These are phyloP conservation scores for Exophiala lecanii-corni DNA, from an alignment of 2,329 filamentous ascomycete genomes.

Conservation along the genomic window DNA sequence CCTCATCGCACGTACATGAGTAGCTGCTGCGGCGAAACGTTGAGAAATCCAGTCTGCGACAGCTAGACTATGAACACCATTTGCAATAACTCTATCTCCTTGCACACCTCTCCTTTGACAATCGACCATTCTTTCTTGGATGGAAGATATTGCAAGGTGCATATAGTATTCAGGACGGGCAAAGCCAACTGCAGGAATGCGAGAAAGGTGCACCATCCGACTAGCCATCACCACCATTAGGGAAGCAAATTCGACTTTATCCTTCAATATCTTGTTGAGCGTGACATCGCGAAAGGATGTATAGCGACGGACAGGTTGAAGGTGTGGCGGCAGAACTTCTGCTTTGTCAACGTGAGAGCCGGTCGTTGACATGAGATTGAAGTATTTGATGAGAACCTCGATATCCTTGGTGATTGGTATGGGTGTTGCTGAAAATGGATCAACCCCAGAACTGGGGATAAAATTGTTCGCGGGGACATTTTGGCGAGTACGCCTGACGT, in stretches of 20 bases:
- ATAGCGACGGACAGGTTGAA: slow-evolving; percentile 9
- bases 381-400: slow-evolving; percentile 11
- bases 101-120: slow-evolving; percentile 5
- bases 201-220: slow-evolving; percentile 9
- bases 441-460: slow-evolving; percentile 9
- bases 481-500: not conserved
- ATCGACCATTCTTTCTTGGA: slow-evolving; percentile 9
- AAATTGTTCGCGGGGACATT: slow-evolving; percentile 6
- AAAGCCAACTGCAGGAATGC: slow-evolving; percentile 2
- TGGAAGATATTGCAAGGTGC: slow-evolving; percentile 2
- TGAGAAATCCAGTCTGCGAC: slow-evolving; percentile 10
- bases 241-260: slow-evolving; percentile 1
- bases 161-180: slow-evolving; percentile 7
- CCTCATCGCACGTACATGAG: slow-evolving; percentile 4
- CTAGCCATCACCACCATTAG: slow-evolving; percentile 9
- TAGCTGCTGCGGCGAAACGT: slow-evolving; percentile 7
- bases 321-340: slow-evolving; percentile 11
- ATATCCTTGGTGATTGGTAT: slow-evolving; percentile 10
- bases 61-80: slow-evolving; percentile 7
- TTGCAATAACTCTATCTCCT: slow-evolving; percentile 1
- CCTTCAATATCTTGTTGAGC: slow-evolving; percentile 3
- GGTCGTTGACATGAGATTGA: slow-evolving; percentile 3
- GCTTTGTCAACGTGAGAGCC: slow-evolving; percentile 10
- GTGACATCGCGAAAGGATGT: slow-evolving; percentile 5
- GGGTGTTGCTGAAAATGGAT: slow-evolving; percentile 10